phyloP scores from a whole-genome alignment of 768 basidiomycete genomes.

The Leccinum olivaceopallidum region DNA sequence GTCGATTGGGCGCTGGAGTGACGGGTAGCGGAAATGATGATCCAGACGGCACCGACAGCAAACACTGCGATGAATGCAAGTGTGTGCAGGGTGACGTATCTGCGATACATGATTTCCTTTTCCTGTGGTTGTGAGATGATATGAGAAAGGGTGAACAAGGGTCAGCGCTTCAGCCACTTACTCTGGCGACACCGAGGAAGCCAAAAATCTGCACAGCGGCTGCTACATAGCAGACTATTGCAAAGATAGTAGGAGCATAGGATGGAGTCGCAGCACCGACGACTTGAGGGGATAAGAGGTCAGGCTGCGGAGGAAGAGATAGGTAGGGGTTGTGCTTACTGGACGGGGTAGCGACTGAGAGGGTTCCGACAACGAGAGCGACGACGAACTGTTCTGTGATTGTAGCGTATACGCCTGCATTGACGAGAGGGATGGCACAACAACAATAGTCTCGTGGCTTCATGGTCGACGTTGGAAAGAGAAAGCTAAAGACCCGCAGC shows the following conservation, averaged over 20 bases:
- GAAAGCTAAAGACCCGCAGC: not conserved
- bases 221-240: conserved; percentile 71
- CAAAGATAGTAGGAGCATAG: conserved; percentile 74
- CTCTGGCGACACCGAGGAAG: conserved; percentile 80
- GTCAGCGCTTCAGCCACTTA: conserved; percentile 30
- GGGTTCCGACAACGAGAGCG: conserved; percentile 65
- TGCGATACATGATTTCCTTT: conserved; percentile 59
- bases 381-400: conserved; percentile 75
- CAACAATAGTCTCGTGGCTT: conserved; percentile 88
- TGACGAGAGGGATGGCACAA: conserved; percentile 87
- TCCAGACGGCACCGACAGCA: conserved; percentile 77
- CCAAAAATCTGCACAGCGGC: conserved; percentile 80
- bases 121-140: conserved; percentile 48
- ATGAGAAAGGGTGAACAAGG: not conserved
- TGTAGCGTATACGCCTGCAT: conserved; percentile 85
- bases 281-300: conserved; percentile 45
- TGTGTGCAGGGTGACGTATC: conserved; percentile 69
- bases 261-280: conserved; percentile 85
- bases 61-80: conserved; percentile 60
- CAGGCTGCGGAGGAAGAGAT: conserved; percentile 5
- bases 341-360: conserved; percentile 75
- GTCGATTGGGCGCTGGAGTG: conserved; percentile 69
- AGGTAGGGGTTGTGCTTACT: conserved; percentile 54
- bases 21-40: conserved; percentile 72
- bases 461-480: conserved; percentile 39